These are phyloP conservation scores for Neoascochyta sp. DNA, from an alignment of 2,329 filamentous ascomycete genomes.

Conservation along the genomic window DNA sequence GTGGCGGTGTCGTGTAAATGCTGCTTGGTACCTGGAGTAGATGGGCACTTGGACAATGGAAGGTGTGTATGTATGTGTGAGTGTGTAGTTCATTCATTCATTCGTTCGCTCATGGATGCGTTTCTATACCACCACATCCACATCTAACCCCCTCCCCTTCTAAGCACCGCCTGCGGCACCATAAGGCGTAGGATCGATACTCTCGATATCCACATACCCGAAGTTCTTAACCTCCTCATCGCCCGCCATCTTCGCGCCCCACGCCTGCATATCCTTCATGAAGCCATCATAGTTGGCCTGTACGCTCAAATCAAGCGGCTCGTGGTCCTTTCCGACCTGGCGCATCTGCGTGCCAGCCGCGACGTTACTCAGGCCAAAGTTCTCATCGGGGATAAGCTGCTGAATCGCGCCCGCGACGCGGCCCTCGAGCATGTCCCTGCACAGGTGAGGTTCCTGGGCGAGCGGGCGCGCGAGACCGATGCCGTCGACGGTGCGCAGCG, in stretches of 20 bases:
- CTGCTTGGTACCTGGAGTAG: too few species aligned
- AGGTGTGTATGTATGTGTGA: too few species aligned
- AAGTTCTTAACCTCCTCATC: slow-evolving; percentile 42
- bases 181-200: slow-evolving; percentile 38
- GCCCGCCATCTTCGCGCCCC: slow-evolving; percentile 40
- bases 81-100: too few species aligned
- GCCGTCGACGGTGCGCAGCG: slow-evolving; percentile 56
- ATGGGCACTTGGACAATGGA: too few species aligned
- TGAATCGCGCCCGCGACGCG: slow-evolving; percentile 46
- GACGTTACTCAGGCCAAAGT: slow-evolving; percentile 50
- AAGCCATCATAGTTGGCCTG: slow-evolving; percentile 49
- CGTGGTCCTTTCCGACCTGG: slow-evolving; percentile 52
- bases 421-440: slow-evolving; percentile 46
- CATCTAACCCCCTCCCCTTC: too few species aligned
- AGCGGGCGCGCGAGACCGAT: slow-evolving; percentile 56
- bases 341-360: slow-evolving; percentile 51
- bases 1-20: too few species aligned
- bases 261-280: slow-evolving; percentile 47
- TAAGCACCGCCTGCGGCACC: too few species aligned
- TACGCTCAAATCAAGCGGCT: slow-evolving; percentile 52
- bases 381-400: slow-evolving; percentile 46
- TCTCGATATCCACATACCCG: slow-evolving; percentile 47
- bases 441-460: slow-evolving; percentile 50
- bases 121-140: too few species aligned
- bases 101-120: too few species aligned